Base-by-base conservation (phyloP, 371 early-diverging fungal species). In the Coemansia linderi region DNA sequence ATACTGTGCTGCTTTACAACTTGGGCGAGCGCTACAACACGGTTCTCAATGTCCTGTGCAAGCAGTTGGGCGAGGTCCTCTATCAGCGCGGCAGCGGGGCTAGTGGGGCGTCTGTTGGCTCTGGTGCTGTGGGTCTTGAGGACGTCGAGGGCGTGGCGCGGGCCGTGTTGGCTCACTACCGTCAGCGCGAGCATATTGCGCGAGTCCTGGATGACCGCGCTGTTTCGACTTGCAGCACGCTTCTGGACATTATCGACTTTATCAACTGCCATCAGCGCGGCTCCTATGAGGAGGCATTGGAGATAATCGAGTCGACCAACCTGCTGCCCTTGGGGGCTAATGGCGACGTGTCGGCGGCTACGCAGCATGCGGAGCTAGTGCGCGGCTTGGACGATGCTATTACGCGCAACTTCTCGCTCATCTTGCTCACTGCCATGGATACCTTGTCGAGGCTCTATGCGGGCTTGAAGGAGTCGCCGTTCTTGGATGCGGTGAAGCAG, bases 1-100 rank as follows among this genome's bases (percentile, higher is more conserved):
- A 94, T 68, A 89, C 93, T 1, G 84, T 95, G 22, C 74, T 84
- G 69, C 85, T 95, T 22, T 93, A 87, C 70, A 86, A 93, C 72
- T 78, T 91, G 48, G 89, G 89, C 10, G 79, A 87, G 75, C 89
- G 93, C 50, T 92, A 90, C 72, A 88, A 91, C 75, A 84, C 80
- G 6, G 94, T 95, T 24, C 80, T 93, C 2, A 84, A 84, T 41
- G 84, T 94, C n/a, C 68, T 95, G 71, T 87, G 86, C 71, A 85
- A 87, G 66, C 88, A 91, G 72, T 78, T 96, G 44, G 90, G 92
- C 48, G 92, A 93, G 60, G 83, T 82, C 4, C 72, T 90, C 29
- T 76, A 84, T 29, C 70, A 66, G 41, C 74, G 63, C 36, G 61
- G 38, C 52, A 36, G 10, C 1, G 54, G 44, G 10, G 13, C 38